phyloP scores from a whole-genome alignment of 1,284 basidiomycete genomes.

The Pulveroboletus sp. region DNA sequence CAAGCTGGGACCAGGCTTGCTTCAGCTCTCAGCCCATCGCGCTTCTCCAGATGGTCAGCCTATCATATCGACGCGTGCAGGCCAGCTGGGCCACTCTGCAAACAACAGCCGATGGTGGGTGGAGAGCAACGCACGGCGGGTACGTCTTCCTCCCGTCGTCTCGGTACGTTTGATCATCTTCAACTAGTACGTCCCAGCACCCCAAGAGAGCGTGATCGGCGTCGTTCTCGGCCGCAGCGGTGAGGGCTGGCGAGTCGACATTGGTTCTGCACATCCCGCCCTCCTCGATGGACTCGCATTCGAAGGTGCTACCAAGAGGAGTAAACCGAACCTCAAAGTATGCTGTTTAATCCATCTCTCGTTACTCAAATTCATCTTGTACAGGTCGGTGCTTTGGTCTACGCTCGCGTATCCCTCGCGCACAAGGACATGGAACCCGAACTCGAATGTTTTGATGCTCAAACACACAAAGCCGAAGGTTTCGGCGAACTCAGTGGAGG shows the following conservation, averaged over 20 bases:
- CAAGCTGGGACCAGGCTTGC: slow-evolving; percentile 74
- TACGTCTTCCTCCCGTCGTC: slow-evolving; percentile 33
- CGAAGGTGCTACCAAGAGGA: slow-evolving; percentile 82
- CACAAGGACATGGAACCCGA: slow-evolving; percentile 91
- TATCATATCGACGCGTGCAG: slow-evolving; percentile 65
- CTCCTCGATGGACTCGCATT: slow-evolving; percentile 79
- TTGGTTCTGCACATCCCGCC: slow-evolving; percentile 75
- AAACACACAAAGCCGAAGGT: slow-evolving; percentile 78
- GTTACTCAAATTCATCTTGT: neutral
- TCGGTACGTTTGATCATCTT: neutral
- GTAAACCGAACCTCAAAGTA: slow-evolving; percentile 81
- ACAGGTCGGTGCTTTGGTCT: slow-evolving; percentile 77
- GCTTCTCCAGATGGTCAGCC: slow-evolving; percentile 23
- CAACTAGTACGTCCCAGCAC: slow-evolving; percentile 79
- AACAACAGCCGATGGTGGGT: slow-evolving; percentile 79
- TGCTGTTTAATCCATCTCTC: neutral
- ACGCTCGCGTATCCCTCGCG: slow-evolving; percentile 80
- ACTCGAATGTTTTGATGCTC: slow-evolving; percentile 83
- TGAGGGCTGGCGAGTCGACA: slow-evolving; percentile 81
- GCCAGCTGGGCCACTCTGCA: slow-evolving; percentile 60
- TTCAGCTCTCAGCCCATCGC: slow-evolving; percentile 41
- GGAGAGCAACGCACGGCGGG: slow-evolving; percentile 72
- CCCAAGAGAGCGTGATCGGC: slow-evolving; percentile 79
- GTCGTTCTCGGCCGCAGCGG: slow-evolving; percentile 66
- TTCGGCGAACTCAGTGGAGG: slow-evolving; percentile 83